Evolutionary conservation across 108 stramenopile species (phyloP), one percentile per base, ranked within the genome.

Genomic region (Thalassiosira profunda): DNA sequence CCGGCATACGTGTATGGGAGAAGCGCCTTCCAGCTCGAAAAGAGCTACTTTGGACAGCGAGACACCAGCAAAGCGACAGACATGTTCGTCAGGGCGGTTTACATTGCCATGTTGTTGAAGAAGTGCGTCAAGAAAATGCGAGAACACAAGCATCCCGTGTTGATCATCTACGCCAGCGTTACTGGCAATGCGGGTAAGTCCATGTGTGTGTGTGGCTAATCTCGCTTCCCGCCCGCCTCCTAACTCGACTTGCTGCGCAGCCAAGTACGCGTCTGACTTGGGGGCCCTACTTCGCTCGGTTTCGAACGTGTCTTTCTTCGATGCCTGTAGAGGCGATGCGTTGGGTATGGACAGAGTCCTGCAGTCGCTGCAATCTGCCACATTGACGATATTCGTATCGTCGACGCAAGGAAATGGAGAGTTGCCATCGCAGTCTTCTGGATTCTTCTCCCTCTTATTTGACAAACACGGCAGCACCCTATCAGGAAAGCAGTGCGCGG

Each of bases 371-470:
- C 2, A 33, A 7, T 14, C 26, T 15, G 45, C 29, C 18, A 28
- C 58, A 10, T 12, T 61, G 3, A 25, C 15, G 14, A 54, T 61
- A 20, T 69, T 56, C 25, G 41, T 56, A 4, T 28, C 45, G 2
- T 62, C 42, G 7, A 69, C 67, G 1, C 59, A 61, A 23, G 59
- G 59, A 8, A 48, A 61, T 21, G 67, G 67, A 21, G 53, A 69
- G 17, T 7, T 56, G 12, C 67, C 67, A 3, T 56, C 67, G 4
- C 46, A 35, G 24, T 44, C 67, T 24, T 12, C 25, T 3, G 41
- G 35, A 26, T 69, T 61, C 18, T 69, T 61, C 17, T 47, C 61
- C 4, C 17, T 43, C 2, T 46, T 63, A 21, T 61, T 56, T 58
- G 23, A 6, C 34, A 18, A 61, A 46, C 24, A 59, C 12, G 33